These are phyloP conservation scores for Hawksworthiomyces lignivorus DNA, from an alignment of 2,329 filamentous ascomycete species.

Conservation along the genomic window DNA sequence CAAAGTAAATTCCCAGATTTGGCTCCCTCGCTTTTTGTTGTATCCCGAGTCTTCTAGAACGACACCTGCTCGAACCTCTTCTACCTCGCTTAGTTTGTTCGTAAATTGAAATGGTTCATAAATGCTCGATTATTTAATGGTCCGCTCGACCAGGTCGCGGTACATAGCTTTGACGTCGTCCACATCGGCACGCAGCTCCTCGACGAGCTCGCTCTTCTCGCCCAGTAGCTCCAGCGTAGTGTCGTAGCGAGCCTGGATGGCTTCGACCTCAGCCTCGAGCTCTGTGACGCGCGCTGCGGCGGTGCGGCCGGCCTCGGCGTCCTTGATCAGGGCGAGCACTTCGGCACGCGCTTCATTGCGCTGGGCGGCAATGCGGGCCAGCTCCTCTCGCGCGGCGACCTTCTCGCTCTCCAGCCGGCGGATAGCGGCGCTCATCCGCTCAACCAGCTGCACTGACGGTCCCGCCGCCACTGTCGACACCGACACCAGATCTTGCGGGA, in stretches of 20 bases:
- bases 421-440: constrained; percentile 90
- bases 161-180: constrained; percentile 95
- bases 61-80: too few relatives aligned
- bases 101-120: not conserved
- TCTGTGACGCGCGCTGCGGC: constrained; percentile 52
- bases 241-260: constrained; percentile 72
- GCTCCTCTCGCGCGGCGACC: constrained; percentile 78
- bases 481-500: constrained; percentile 77
- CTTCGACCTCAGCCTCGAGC: constrained; percentile 58
- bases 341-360: constrained; percentile 87
- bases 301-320: constrained; percentile 63
- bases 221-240: constrained; percentile 90
- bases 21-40: too few relatives aligned
- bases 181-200: constrained; percentile 84
- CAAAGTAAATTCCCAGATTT: too few relatives aligned
- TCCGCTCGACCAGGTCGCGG: constrained; percentile 80
- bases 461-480: constrained; percentile 85
- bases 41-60: too few relatives aligned
- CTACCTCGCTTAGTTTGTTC: too few relatives aligned
- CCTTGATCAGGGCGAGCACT: constrained; percentile 83
- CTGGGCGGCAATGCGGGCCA: constrained; percentile 71
- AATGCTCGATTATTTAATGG: constrained; percentile 35
- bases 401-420: constrained; percentile 88
- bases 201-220: constrained; percentile 92
- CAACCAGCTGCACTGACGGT: constrained; percentile 88